These are phyloP conservation scores for Coemansia sp. DNA, from an alignment of 192 early-diverging fungal species.

Conservation along the genomic window DNA sequence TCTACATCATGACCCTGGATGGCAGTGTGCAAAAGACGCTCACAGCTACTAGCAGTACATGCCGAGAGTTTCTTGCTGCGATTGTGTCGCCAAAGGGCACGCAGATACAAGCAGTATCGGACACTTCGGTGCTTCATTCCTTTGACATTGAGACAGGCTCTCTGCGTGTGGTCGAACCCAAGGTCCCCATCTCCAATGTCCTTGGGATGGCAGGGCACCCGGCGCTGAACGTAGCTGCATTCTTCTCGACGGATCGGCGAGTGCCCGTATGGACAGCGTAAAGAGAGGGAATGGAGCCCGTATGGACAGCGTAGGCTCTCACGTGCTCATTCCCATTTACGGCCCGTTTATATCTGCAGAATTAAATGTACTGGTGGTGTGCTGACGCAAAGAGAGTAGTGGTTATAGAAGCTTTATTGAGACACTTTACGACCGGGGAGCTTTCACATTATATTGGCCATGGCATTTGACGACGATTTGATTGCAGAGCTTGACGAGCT, in stretches of 20 bases:
- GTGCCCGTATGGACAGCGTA: constrained; percentile 32
- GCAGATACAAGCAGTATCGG: constrained; percentile 71
- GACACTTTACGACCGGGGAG: too few species aligned
- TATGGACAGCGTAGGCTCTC: too few species aligned
- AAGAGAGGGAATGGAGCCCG: too few species aligned
- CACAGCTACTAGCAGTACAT: constrained; percentile 36
- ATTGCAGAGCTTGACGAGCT: constrained; percentile 81
- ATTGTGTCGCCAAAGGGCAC: constrained; percentile 73
- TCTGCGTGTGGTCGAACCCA: constrained; percentile 26
- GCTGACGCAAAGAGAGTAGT: too few species aligned
- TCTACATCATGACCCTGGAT: constrained; percentile 61
- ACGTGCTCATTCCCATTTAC: too few species aligned
- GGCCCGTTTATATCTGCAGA: too few species aligned
- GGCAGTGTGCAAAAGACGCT: constrained; percentile 56
- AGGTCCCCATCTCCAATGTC: constrained; percentile 62
- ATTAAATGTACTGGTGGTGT: too few species aligned
- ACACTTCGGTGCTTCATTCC: constrained; percentile 61
- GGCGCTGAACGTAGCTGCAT: constrained; percentile 63
- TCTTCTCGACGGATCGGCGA: constrained; percentile 27
- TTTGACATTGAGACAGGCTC: constrained; percentile 62
- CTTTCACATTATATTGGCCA: constrained; percentile 5
- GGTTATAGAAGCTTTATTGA: too few species aligned
- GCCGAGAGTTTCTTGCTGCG: constrained; percentile 53
- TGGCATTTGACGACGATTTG: constrained; percentile 80
- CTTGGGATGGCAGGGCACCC: constrained; percentile 80